These are phyloP conservation scores for Polytrichum formosum DNA, from an alignment of 225 moss, liverwort and hornwort genomes.

Conservation along the genomic window DNA sequence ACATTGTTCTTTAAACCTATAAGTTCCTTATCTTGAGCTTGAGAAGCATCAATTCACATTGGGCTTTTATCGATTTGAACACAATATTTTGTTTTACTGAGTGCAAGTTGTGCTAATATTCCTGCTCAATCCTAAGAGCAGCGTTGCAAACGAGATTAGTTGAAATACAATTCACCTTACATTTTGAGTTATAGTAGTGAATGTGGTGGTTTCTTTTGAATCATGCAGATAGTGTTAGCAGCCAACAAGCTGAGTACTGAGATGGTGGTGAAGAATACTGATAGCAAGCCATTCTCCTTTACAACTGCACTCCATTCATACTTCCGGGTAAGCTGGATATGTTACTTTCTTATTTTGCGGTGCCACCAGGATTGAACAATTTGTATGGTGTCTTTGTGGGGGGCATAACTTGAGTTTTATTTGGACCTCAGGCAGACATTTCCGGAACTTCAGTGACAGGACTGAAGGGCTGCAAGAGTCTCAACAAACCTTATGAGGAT, in stretches of 20 bases:
- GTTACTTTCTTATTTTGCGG: background rate
- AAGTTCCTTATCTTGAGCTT: too few relatives aligned
- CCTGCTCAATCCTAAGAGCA: too few relatives aligned
- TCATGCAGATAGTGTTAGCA: slow-evolving; percentile 66
- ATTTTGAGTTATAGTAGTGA: too few relatives aligned
- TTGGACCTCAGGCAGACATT: slow-evolving; percentile 67
- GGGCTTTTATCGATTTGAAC: too few relatives aligned
- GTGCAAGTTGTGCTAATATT: too few relatives aligned
- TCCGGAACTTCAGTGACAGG: slow-evolving; percentile 69
- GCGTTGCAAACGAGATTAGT: too few relatives aligned
- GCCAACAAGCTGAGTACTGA: slow-evolving; percentile 65
- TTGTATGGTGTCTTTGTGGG: too few relatives aligned
- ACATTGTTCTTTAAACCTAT: too few relatives aligned
- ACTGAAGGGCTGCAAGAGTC: slow-evolving; percentile 76
- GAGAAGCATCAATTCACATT: too few relatives aligned
- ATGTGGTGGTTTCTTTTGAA: background rate
- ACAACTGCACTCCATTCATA: slow-evolving; percentile 92
- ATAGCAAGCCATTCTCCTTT: slow-evolving; percentile 74
- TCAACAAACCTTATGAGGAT: slow-evolving; percentile 71
- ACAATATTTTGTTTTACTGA: too few relatives aligned
- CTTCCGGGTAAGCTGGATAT: slow-evolving; percentile 49
- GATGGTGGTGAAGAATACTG: slow-evolving; percentile 71
- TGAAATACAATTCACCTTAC: too few relatives aligned
- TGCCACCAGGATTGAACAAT: background rate
- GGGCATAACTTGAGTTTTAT: background rate